Conservation (phyloP, 805 yeast species). For the Nakazawaea populi region DNA sequence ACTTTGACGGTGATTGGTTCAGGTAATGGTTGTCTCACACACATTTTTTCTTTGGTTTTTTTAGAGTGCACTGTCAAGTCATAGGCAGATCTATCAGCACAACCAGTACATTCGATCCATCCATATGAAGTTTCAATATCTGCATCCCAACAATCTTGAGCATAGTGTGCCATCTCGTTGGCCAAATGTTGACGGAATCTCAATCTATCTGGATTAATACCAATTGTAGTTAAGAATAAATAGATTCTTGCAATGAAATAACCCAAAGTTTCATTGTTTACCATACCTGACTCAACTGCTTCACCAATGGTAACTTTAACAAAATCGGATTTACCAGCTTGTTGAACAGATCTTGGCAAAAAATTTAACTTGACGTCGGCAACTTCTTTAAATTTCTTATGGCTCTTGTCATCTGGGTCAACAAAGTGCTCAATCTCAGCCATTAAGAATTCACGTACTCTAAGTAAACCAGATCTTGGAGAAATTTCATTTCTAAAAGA, state of each 20-base stretch:
- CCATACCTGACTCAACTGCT: slow-evolving; percentile 82
- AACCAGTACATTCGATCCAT: slow-evolving; percentile 99
- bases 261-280: slow-evolving; percentile 96
- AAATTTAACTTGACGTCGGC: slow-evolving; percentile 68
- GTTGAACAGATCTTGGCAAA: slow-evolving; percentile 84
- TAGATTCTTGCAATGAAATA: slow-evolving; percentile 94
- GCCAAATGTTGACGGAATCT: slow-evolving; percentile 98
- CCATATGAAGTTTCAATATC: slow-evolving; percentile 94
- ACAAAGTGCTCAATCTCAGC: slow-evolving; percentile 99
- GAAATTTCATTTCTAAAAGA: slow-evolving; percentile 98
- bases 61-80: slow-evolving; percentile 94
- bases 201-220: slow-evolving; percentile 77
- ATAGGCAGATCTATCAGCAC: slow-evolving; percentile 98
- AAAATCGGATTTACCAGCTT: slow-evolving; percentile 72
- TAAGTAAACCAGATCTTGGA: slow-evolving; percentile 94
- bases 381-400: slow-evolving; percentile 73
- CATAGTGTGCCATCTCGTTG: slow-evolving; percentile 99
- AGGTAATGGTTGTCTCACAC: slow-evolving; percentile 85
- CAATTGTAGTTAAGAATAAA: slow-evolving; percentile 77
- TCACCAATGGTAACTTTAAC: slow-evolving; percentile 72
- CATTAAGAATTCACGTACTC: slow-evolving; percentile 98
- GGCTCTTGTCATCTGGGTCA: slow-evolving; percentile 85
- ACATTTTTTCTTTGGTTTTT: slow-evolving; percentile 89
- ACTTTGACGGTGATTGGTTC: slow-evolving; percentile 79
- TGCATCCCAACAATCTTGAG: slow-evolving; percentile 99